Conservation (phyloP, 2,329 filamentous ascomycete species). For the Fusarium graminum region DNA sequence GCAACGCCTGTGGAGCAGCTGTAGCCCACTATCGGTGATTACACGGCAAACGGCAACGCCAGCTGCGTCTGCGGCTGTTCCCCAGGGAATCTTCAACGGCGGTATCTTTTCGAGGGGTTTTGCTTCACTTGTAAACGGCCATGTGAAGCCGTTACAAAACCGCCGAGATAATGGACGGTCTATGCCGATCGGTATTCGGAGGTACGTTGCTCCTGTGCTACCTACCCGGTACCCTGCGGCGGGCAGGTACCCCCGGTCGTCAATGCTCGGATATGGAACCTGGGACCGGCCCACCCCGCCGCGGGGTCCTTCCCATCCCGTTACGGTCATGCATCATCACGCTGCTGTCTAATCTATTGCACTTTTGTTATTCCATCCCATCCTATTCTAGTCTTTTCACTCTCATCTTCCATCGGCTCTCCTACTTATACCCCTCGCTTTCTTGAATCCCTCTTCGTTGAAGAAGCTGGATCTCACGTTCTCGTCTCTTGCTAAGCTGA, state of each 20-base stretch:
- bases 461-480: slow-evolving; percentile 8
- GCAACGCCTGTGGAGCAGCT: slow-evolving; percentile 45
- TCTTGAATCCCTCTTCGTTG: neutral
- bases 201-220: slow-evolving; percentile 41
- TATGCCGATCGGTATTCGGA: slow-evolving; percentile 45
- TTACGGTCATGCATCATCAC: slow-evolving; percentile 37
- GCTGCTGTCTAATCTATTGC: slow-evolving; percentile 29
- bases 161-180: slow-evolving; percentile 38
- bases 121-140: slow-evolving; percentile 28
- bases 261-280: slow-evolving; percentile 16
- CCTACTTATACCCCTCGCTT: slow-evolving; percentile 15
- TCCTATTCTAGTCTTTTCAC: slow-evolving; percentile 1
- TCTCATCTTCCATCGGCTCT: slow-evolving; percentile 2
- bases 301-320: slow-evolving; percentile 31
- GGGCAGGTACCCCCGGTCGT: slow-evolving; percentile 31
- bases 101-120: slow-evolving; percentile 22
- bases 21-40: slow-evolving; percentile 41
- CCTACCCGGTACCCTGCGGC: neutral
- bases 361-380: slow-evolving; percentile 24
- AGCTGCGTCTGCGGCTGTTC: slow-evolving; percentile 13
- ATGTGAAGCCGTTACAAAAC: slow-evolving; percentile 30
- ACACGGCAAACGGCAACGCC: slow-evolving; percentile 32
- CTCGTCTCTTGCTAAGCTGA: slow-evolving; percentile 29
- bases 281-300: slow-evolving; percentile 29
- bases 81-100: slow-evolving; percentile 12